These are phyloP conservation scores for Triglochin maritima DNA, from an alignment of 106 monocot genomes.

Conservation along the genomic window DNA sequence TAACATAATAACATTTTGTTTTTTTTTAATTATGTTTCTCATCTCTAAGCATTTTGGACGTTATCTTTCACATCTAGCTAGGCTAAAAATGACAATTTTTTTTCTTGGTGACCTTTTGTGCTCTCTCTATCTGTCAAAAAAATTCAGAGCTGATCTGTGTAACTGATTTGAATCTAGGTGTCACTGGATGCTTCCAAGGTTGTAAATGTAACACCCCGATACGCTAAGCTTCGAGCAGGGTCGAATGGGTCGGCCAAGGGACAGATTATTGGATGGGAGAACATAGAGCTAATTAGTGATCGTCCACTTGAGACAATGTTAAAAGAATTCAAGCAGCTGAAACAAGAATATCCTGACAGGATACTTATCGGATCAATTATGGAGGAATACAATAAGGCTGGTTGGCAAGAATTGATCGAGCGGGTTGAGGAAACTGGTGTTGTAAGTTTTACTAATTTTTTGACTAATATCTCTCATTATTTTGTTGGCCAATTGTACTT, in stretches of 20 bases:
- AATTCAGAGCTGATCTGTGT: background rate
- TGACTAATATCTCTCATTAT: background rate
- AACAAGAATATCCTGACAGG: slow-evolving; percentile 83
- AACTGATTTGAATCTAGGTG: slow-evolving; percentile 30
- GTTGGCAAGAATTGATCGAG: slow-evolving; percentile 92
- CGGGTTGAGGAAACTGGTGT: slow-evolving; percentile 90
- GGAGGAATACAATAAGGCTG: slow-evolving; percentile 95
- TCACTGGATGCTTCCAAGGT: slow-evolving; percentile 94
- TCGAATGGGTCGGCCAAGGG: slow-evolving; percentile 81
- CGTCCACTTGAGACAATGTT: slow-evolving; percentile 92
- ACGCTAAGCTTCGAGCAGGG: slow-evolving; percentile 70
- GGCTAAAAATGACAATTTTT: too few relatives aligned
- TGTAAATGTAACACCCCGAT: slow-evolving; percentile 95
- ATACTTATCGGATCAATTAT: slow-evolving; percentile 94
- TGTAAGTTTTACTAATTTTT: slow-evolving; percentile 27
- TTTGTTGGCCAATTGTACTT: background rate
- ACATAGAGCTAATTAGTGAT: slow-evolving; percentile 97
- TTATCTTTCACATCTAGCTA: too few relatives aligned
- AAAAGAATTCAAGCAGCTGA: slow-evolving; percentile 80
- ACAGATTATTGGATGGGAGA: slow-evolving; percentile 93
- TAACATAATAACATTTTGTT: too few relatives aligned
- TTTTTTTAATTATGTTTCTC: too few relatives aligned
- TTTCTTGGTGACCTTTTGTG: too few relatives aligned
- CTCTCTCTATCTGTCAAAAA: too few relatives aligned
- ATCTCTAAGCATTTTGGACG: too few relatives aligned